Conservation (phyloP, 2,329 filamentous ascomycete genomes). For the Xylaria sp. region DNA sequence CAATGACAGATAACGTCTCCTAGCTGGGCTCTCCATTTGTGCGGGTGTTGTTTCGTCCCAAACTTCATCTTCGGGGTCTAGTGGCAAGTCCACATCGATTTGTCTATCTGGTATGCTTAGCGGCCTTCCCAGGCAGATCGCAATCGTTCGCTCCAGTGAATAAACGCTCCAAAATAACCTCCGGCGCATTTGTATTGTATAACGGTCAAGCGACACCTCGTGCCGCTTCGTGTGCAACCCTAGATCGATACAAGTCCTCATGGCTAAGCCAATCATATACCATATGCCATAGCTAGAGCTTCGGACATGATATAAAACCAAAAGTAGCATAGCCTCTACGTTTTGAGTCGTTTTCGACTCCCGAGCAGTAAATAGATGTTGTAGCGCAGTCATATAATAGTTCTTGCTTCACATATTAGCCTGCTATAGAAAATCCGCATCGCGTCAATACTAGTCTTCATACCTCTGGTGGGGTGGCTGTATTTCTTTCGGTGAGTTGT, state of each 20-base stretch:
- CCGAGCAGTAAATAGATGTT: slow-evolving; percentile 60
- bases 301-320: slow-evolving; percentile 63
- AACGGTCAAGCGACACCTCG: slow-evolving; percentile 55
- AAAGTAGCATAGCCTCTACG: slow-evolving; percentile 63
- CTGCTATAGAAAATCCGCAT: slow-evolving; percentile 7
- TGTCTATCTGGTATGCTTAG: slow-evolving; percentile 63
- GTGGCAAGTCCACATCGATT: slow-evolving; percentile 61
- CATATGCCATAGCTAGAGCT: slow-evolving; percentile 63
- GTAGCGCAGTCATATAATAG: slow-evolving; percentile 61
- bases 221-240: slow-evolving; percentile 61
- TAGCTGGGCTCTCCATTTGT: slow-evolving; percentile 15
- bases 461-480: slow-evolving; percentile 55
- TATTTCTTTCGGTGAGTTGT: slow-evolving; percentile 59
- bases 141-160: slow-evolving; percentile 60
- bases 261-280: slow-evolving; percentile 66
- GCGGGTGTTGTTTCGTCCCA: slow-evolving; percentile 26
- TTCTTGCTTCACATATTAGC: slow-evolving; percentile 50
- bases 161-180: slow-evolving; percentile 65
- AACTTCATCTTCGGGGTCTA: slow-evolving; percentile 47
- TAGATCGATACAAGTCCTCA: slow-evolving; percentile 64
- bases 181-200: slow-evolving; percentile 57
- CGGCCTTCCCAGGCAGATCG: slow-evolving; percentile 62
- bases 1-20: slow-evolving; percentile 52
- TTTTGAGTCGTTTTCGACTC: slow-evolving; percentile 62
- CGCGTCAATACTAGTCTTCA: not conserved